Evolutionary conservation across 176 grass and related monocot genomes (phyloP), one percentile per base, ranked within the genome.

Genomic region (Pontederia crassipes): DNA sequence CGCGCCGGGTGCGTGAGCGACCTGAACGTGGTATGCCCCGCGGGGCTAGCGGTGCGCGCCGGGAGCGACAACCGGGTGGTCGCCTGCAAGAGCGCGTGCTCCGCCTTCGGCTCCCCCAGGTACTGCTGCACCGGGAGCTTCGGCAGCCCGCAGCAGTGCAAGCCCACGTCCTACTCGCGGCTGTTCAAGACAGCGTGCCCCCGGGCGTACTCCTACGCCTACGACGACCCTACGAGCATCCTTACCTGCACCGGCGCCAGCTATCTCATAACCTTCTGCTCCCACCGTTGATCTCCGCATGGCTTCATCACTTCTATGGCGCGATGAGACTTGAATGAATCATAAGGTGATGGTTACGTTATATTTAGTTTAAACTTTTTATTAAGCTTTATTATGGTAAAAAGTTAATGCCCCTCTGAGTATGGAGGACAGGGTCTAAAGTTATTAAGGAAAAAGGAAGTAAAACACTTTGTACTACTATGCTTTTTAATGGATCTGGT

Each of bases 191-290:
- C 59, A 7, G 94, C 94, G 0, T 98, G 94, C 72, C 94, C 94
- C 12, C 85, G 77, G 76, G 94, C 94, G 0, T 98, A 98, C 78
- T 98, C 94, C 0, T 98, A 98, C 49, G 94, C 94, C 0, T 98
- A 98, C 20, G 94, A 98, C 45, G 94, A 98, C 14, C 82, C 82
- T 0, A 79, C 79, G 0, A 90, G 86, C 71, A 86, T 98, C 68
- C 79, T 93, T 40, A 98, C 94, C 67, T 98, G 93, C 45, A 71
- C 81, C 18, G 93, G 87, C 10, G 82, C 81, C 0, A 88, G 87
- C 71, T 98, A 92, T 79, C 71, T 89, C 74, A 82, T 98, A 66
- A 92, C 88, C 49, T 98, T 98, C 75, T 98, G 94, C 65, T 88
- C 94, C 0, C 82, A 47, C 59, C 84, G 53, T 58, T 92, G 75